Conservation (phyloP, 345 rosid genomes). For the Murraya paniculata region DNA sequence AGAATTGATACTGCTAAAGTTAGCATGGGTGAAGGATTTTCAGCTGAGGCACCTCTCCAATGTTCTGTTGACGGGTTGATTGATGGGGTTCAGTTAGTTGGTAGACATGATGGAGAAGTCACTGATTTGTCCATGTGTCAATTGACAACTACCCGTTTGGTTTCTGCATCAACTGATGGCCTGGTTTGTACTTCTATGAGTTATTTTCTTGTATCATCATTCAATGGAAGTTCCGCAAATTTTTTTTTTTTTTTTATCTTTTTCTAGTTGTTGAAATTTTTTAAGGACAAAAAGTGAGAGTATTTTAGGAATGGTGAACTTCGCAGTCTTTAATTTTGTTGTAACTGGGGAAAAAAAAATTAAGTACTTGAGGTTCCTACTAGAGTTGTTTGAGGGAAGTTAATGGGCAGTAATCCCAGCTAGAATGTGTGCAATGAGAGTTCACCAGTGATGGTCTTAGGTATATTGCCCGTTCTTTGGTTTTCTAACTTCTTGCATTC, state of each 20-base stretch:
- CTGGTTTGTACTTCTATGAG: constrained; percentile 48
- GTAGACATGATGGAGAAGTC: constrained; percentile 87
- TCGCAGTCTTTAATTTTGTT: not conserved
- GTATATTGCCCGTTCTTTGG: not conserved
- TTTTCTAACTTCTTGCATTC: not conserved
- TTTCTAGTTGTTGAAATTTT: not conserved
- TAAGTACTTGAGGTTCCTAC: not conserved
- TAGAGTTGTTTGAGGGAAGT: not conserved
- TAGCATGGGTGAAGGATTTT: constrained; percentile 54
- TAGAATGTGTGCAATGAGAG: not conserved
- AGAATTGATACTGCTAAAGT: constrained; percentile 74
- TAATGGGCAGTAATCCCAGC: not conserved
- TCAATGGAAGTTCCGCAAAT: not conserved
- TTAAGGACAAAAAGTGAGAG: not conserved
- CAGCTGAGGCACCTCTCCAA: constrained; percentile 71
- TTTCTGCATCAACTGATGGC: constrained; percentile 89
- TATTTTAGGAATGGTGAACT: not conserved
- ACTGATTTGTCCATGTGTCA: constrained; percentile 97
- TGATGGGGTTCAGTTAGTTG: constrained; percentile 79
- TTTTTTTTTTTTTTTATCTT: not conserved
- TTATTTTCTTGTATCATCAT: constrained; percentile 13
- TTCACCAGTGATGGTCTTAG: not conserved
- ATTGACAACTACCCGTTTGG: constrained; percentile 80
- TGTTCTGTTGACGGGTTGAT: constrained; percentile 63
- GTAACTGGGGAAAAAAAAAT: not conserved